Evolutionary conservation across 1,284 basidiomycete genomes (phyloP), one percentile per base, ranked within the genome.

Genomic region (Fomitopsis betulina): DNA sequence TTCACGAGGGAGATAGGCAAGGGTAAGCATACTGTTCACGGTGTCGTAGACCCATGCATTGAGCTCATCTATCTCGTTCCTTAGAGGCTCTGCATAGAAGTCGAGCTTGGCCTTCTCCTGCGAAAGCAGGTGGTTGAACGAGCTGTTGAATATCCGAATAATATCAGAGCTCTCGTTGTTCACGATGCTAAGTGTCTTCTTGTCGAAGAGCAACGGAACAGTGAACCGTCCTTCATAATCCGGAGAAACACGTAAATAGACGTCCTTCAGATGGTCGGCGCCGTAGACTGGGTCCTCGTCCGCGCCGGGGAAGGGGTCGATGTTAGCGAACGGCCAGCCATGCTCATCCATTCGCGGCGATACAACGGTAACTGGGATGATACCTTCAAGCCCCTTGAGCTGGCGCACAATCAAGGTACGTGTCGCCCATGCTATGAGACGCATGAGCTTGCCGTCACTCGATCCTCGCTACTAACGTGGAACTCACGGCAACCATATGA

Each of bases 141-240:
- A 87, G 10, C 81, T 79, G 74, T 97, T 97, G 74, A 98, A 83
- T 47, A 95, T 91, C 56, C 96, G 87, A 67, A 98, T 94, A 68
- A 98, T 95, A 74, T 97, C 94, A 0, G 89, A 87, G 63, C 88
- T 92, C 72, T 98, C 95, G 73, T 97, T 99, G 78, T 93, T 97
- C 58, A 99, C 97, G 64, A 99, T 92, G 35, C 91, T 94, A 57
- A 89, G 75, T 40, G 73, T 77, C 74, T 97, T 92, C 78, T 89
- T 96, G 78, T 98, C 97, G 93, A 94, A 99, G 1, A 98, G 77
- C 52, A 96, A 76, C 17, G 96, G 96, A 2, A 96, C 93, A 3
- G 94, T 93, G 77, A 92, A 94, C 82, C 89, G 81, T 54, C 88
- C 88, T 9, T 66, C 62, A 64, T 92, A 96, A 53, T 85, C 69